phyloP scores from a whole-genome alignment of 2,329 filamentous ascomycete genomes.

The Talaromyces sp. region DNA sequence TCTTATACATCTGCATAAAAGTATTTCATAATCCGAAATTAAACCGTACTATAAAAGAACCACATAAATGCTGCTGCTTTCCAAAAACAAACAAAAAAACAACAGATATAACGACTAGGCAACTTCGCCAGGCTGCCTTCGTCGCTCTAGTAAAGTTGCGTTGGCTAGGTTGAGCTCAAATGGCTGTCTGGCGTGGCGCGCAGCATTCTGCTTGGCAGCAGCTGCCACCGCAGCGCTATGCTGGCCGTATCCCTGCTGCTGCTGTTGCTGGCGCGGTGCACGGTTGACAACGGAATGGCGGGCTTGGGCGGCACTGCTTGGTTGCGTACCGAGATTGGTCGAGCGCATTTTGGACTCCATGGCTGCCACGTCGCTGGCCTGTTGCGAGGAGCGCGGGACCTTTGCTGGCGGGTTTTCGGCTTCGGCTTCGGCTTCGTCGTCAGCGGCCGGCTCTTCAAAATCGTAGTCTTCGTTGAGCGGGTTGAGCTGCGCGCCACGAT shows the following conservation, averaged over 20 bases:
- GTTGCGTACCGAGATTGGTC: constrained; percentile 62
- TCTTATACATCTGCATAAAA: background rate
- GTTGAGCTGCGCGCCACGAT: constrained; percentile 57
- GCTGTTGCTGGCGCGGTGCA: constrained; percentile 48
- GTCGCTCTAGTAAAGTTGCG: constrained; percentile 78
- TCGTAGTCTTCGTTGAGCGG: constrained; percentile 61
- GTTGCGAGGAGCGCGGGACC: constrained; percentile 60
- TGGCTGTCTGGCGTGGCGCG: constrained; percentile 67
- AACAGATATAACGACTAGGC: background rate
- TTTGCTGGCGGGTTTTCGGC: constrained; percentile 52
- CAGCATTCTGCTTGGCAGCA: constrained; percentile 76
- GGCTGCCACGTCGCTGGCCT: constrained; percentile 58
- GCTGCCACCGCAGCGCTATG: constrained; percentile 80
- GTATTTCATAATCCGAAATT: background rate
- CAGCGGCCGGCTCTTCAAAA: constrained; percentile 55
- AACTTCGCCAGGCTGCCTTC: constrained; percentile 24
- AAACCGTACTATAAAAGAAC: background rate
- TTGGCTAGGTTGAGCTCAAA: constrained; percentile 93
- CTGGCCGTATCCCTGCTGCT: constrained; percentile 69
- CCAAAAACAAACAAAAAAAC: background rate
- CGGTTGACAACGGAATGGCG: constrained; percentile 43
- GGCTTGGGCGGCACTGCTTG: constrained; percentile 59
- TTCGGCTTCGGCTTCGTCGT: constrained; percentile 39
- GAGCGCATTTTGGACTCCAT: constrained; percentile 86
- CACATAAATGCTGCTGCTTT: no score